Evolutionary conservation across 2,329 filamentous ascomycete species (phyloP).

Genomic region (Clarireedia hainanense): DNA sequence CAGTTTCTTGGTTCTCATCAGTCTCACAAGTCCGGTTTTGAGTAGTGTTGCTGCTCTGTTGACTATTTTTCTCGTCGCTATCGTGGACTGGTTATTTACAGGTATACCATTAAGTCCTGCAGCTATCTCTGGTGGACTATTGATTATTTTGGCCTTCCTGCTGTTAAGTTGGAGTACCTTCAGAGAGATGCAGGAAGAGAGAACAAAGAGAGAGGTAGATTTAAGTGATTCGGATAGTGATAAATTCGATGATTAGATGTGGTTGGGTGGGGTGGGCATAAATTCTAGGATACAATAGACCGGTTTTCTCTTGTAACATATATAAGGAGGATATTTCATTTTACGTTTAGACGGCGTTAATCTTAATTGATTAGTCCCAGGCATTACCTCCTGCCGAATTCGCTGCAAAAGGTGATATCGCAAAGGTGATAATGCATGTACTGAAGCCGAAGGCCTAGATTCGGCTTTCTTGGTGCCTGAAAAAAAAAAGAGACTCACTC

Average conservation of each 20-base stretch:
- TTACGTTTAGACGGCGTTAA: neutral
- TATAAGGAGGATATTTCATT: neutral
- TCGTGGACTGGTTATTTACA: conserved; percentile 82
- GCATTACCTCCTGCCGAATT: neutral
- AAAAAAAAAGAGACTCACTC: too few species aligned
- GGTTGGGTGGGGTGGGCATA: neutral
- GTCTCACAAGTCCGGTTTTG: conserved; percentile 83
- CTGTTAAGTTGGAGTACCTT: conserved; percentile 88
- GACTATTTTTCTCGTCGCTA: conserved; percentile 92
- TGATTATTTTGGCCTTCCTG: conserved; percentile 86
- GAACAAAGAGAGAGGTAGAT: conserved; percentile 46
- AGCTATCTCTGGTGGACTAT: conserved; percentile 69
- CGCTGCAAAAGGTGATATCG: too few species aligned
- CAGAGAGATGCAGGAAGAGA: conserved; percentile 83
- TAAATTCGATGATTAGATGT: conserved; percentile 30
- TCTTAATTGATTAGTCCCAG: neutral
- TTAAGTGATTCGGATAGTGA: conserved; percentile 38
- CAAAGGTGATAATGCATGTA: too few species aligned
- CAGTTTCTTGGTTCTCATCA: conserved; percentile 87
- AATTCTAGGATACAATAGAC: neutral
- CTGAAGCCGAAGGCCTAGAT: too few species aligned
- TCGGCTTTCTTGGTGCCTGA: too few species aligned
- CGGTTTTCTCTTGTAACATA: neutral
- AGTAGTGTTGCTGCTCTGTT: conserved; percentile 87
- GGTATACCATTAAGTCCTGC: conserved; percentile 67